phyloP scores from a whole-genome alignment of 305 asterid genomes.

The Fraxinus xanthoxyloides region DNA sequence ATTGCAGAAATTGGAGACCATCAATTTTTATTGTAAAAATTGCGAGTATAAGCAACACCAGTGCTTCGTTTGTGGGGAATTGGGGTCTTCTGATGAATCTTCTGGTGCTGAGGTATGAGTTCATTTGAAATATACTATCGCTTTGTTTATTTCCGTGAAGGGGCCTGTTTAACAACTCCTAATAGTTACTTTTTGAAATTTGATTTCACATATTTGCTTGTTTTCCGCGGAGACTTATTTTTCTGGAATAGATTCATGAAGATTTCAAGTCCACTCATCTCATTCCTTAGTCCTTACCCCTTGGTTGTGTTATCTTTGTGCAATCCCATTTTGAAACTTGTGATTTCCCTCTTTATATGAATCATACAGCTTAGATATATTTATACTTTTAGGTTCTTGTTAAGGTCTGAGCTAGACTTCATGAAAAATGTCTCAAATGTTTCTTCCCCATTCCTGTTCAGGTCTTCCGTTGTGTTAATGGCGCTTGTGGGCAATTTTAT shows the following conservation, averaged over 20 bases:
- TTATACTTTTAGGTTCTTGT: background rate
- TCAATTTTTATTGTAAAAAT: conserved; percentile 59
- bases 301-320: background rate
- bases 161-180: background rate
- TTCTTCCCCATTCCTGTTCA: conserved; percentile 20
- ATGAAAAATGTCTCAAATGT: background rate
- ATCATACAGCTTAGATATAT: background rate
- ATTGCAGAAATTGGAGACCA: conserved; percentile 37
- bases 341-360: background rate
- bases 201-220: background rate
- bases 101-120: conserved; percentile 70
- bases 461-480: conserved; percentile 77
- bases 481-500: conserved; percentile 76
- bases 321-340: background rate
- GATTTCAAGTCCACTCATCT: background rate
- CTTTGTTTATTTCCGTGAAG: background rate
- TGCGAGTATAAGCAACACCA: conserved; percentile 70
- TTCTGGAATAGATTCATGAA: background rate
- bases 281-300: background rate
- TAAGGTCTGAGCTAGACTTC: background rate
- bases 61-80: conserved; percentile 79
- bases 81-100: conserved; percentile 84
- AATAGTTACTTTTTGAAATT: background rate
- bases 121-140: conserved; percentile 2
- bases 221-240: background rate